Conservation (phyloP, 306 rosid genomes). For the Rosa chinensis region DNA sequence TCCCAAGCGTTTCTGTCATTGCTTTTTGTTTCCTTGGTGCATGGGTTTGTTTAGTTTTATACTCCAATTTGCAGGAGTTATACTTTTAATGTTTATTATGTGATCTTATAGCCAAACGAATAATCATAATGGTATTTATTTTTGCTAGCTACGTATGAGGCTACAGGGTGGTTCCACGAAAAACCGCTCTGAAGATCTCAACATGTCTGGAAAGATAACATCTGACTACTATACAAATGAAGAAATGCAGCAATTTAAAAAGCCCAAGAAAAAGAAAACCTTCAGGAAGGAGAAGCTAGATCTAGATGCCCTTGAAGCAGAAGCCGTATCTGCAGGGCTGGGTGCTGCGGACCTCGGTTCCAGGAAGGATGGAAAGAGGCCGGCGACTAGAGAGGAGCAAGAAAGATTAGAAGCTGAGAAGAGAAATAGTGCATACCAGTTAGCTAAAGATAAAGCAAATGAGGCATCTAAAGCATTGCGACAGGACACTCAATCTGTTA, state of each 20-base stretch:
- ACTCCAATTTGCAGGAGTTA: background rate
- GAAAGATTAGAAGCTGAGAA: constrained; percentile 74
- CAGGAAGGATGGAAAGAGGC: constrained; percentile 67
- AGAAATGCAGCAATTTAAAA: constrained; percentile 84
- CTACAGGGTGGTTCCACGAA: constrained; percentile 57
- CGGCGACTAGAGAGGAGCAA: constrained; percentile 64
- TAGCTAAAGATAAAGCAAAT: constrained; percentile 87
- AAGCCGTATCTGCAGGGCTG: constrained; percentile 86
- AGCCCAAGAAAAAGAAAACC: constrained; percentile 93
- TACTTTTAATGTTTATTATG: background rate
- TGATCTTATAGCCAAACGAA: background rate
- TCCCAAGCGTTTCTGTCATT: background rate
- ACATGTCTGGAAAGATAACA: constrained; percentile 55
- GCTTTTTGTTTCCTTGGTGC: constrained; percentile 12
- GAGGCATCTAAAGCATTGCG: constrained; percentile 83
- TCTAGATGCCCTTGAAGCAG: constrained; percentile 88
- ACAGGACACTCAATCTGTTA: constrained; percentile 44
- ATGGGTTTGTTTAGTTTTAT: background rate
- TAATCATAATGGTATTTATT: constrained; percentile 2
- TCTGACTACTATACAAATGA: constrained; percentile 83
- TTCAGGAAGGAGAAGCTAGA: constrained; percentile 90
- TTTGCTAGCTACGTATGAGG: constrained; percentile 72
- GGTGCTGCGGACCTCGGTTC: constrained; percentile 94
- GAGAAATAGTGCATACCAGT: constrained; percentile 76
- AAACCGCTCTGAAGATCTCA: constrained; percentile 63